phyloP scores from a whole-genome alignment of 2,329 filamentous ascomycete genomes.

The Achaetomium macrosporum region DNA sequence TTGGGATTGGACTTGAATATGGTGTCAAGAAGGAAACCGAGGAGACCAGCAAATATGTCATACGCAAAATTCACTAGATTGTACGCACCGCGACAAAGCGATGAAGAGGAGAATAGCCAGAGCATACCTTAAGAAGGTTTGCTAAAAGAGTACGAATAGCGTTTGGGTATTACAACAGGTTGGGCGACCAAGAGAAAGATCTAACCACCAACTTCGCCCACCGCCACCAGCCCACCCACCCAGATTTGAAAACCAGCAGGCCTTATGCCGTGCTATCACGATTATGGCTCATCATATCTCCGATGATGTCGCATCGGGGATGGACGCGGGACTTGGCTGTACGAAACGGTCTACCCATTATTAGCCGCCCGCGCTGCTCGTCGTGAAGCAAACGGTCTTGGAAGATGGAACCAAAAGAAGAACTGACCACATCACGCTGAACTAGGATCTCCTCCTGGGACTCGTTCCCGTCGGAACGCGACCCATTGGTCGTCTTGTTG shows the following conservation, averaged over 20 bases:
- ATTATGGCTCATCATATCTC: conserved; percentile 6
- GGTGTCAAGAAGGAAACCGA: too few species aligned
- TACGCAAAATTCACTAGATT: too few species aligned
- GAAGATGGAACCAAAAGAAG: too few species aligned
- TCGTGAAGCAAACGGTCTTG: background rate
- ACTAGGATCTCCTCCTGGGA: conserved; percentile 30
- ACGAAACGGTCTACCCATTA: conserved; percentile 5
- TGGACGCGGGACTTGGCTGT: conserved; percentile 4
- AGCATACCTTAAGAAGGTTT: too few species aligned
- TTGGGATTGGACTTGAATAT: too few species aligned
- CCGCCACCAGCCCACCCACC: background rate
- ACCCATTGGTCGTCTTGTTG: conserved; percentile 5
- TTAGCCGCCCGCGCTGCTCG: background rate
- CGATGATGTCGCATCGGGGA: conserved; percentile 8
- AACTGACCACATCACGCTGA: conserved; percentile 25
- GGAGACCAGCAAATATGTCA: too few species aligned
- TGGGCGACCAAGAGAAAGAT: conserved; percentile 3
- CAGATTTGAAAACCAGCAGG: background rate
- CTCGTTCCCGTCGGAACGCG: conserved; percentile 7
- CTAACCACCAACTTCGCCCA: background rate
- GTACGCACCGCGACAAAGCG: too few species aligned
- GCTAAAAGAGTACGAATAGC: too few species aligned
- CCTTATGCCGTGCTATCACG: background rate
- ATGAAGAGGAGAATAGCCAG: too few species aligned
- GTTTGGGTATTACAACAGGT: background rate